A percentile compares a stretch with the other conserved stretches of the same genome.
Conservation (phyloP, 1,284 basidiomycete genomes). For the Sporisorium exsertum region DNA sequence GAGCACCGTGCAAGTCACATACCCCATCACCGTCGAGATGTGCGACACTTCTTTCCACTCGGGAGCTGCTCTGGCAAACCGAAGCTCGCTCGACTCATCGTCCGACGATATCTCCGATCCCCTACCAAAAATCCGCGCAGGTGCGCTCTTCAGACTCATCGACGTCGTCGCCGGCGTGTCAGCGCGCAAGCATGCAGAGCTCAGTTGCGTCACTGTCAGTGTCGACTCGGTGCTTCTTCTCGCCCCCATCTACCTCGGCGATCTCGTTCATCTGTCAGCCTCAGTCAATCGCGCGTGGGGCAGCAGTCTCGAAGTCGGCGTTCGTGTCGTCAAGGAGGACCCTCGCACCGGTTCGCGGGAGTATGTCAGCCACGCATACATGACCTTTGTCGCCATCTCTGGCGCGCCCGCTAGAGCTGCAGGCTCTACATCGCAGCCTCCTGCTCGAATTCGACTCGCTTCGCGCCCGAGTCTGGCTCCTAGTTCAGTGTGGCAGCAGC, state of each 20-base stretch:
- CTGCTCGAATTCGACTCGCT: slow-evolving; percentile 47
- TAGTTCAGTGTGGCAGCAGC: slow-evolving; percentile 17
- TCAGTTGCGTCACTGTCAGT: slow-evolving; percentile 69
- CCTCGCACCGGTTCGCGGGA: slow-evolving; percentile 49
- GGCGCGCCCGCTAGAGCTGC: slow-evolving; percentile 18
- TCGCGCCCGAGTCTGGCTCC: slow-evolving; percentile 32
- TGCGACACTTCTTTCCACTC: slow-evolving; percentile 49
- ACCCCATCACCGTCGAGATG: slow-evolving; percentile 55
- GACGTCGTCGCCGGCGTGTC: slow-evolving; percentile 70
- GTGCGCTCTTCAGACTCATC: slow-evolving; percentile 70
- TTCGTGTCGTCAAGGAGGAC: slow-evolving; percentile 68
- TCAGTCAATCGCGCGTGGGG: slow-evolving; percentile 70
- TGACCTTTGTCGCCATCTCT: slow-evolving; percentile 69
- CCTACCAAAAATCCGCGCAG: slow-evolving; percentile 62
- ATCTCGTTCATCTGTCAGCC: slow-evolving; percentile 66
- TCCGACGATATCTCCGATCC: slow-evolving; percentile 8
- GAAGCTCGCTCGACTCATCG: slow-evolving; percentile 6
- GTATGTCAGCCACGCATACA: slow-evolving; percentile 70
- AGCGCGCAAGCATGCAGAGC: slow-evolving; percentile 68
- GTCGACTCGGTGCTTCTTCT: slow-evolving; percentile 68
- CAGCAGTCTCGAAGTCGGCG: slow-evolving; percentile 69
- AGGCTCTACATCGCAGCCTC: slow-evolving; percentile 18
- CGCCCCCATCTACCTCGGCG: slow-evolving; percentile 57
- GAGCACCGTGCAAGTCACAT: slow-evolving; percentile 54
- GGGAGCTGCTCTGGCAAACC: slow-evolving; percentile 10